phyloP scores from a whole-genome alignment of 1,284 basidiomycete genomes.

The Singerocomus rubriflavus region DNA sequence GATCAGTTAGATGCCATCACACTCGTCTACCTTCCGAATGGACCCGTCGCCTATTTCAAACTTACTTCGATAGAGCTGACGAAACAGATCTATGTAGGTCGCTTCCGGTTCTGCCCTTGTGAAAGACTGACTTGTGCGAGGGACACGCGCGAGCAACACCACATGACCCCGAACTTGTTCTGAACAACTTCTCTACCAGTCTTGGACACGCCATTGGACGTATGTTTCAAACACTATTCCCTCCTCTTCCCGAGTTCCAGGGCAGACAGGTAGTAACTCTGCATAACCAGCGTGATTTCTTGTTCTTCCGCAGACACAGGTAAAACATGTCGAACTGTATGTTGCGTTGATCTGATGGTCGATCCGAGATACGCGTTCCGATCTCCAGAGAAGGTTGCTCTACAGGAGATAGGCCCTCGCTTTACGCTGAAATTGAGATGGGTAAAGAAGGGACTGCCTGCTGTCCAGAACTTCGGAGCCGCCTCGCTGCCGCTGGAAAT shows the following conservation, averaged over 20 bases:
- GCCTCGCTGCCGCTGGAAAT: conserved; percentile 59
- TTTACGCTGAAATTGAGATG: conserved; percentile 94
- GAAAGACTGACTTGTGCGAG: conserved; percentile 38
- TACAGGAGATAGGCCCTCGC: conserved; percentile 98
- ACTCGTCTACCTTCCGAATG: conserved; percentile 84
- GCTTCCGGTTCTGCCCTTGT: conserved; percentile 8
- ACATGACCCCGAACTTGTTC: conserved; percentile 93
- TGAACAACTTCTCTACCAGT: conserved; percentile 94
- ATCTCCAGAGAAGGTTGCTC: conserved; percentile 83
- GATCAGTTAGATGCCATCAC: conserved; percentile 78
- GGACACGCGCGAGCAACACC: conserved; percentile 91
- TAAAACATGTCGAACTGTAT: conserved; percentile 29
- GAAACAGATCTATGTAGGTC: conserved; percentile 77
- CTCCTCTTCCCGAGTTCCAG: conserved; percentile 92
- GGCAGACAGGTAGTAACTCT: conserved; percentile 97
- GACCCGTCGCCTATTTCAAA: conserved; percentile 96
- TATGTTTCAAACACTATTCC: conserved; percentile 95
- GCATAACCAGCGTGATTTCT: conserved; percentile 97
- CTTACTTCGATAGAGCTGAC: conserved; percentile 87
- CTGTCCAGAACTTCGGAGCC: conserved; percentile 66
- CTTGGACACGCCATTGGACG: conserved; percentile 91
- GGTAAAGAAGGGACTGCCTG: conserved; percentile 86
- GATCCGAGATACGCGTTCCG: conserved; percentile 83
- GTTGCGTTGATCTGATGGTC: conserved; percentile 4
- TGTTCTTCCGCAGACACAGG: conserved; percentile 96